These are phyloP conservation scores for Solanum sejunctum DNA, from an alignment of 257 asterid genomes.

Conservation along the genomic window DNA sequence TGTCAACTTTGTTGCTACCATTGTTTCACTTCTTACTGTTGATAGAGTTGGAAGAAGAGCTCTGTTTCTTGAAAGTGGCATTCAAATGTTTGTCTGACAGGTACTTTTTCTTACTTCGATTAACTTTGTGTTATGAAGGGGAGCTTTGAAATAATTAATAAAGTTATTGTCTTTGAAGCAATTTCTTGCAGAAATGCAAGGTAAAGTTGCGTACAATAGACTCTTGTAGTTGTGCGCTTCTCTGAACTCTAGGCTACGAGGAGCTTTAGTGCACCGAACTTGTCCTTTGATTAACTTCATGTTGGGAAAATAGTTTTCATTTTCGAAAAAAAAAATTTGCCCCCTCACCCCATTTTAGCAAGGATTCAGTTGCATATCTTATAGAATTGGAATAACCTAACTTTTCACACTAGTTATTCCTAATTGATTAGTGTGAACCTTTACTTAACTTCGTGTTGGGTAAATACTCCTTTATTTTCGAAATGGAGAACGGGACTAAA, in stretches of 20 bases:
- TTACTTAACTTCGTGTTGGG: not conserved
- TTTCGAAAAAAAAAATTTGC: not conserved
- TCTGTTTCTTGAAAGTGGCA: slow-evolving; percentile 56
- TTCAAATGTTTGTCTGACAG: slow-evolving; percentile 56
- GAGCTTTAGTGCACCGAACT: too few species aligned
- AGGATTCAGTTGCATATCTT: not conserved
- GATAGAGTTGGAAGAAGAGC: slow-evolving; percentile 67
- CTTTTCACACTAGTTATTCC: not conserved
- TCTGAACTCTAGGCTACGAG: too few species aligned
- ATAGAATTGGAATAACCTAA: not conserved
- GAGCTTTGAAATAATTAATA: too few species aligned
- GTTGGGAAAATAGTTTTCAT: not conserved
- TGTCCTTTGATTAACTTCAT: not conserved
- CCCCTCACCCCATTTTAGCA: not conserved
- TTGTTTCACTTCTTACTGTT: slow-evolving; percentile 44
- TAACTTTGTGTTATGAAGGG: too few species aligned
- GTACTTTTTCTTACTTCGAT: not conserved
- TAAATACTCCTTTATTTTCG: not conserved
- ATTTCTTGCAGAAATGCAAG: too few species aligned
- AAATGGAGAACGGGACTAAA: too few species aligned
- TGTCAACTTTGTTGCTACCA: slow-evolving; percentile 41
- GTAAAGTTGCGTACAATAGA: too few species aligned
- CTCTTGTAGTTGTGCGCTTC: too few species aligned
- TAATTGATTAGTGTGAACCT: not conserved
- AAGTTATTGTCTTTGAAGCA: too few species aligned